Percentiles rank a stretch among this genome's conserved stretches.
Conservation (phyloP, 2,329 filamentous ascomycete species). For the Colletotrichum higginsianum region DNA sequence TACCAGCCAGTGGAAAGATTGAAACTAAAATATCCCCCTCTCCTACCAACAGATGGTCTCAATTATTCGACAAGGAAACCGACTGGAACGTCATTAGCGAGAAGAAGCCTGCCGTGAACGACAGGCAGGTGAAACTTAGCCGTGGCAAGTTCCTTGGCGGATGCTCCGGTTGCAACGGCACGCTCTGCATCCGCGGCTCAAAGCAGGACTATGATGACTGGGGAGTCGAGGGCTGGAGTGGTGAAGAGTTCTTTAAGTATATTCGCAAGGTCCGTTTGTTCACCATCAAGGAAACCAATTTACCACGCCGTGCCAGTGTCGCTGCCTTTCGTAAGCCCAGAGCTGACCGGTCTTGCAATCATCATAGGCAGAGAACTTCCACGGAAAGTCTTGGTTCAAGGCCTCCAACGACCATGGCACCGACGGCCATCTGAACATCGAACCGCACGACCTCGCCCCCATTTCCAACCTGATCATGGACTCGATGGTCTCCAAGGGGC, state of each 20-base stretch:
- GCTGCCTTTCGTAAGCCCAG: neutral
- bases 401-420: constrained; percentile 64
- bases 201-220: constrained; percentile 69
- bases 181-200: constrained; percentile 63
- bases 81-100: constrained; percentile 67
- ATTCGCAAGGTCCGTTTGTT: constrained; percentile 64
- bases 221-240: constrained; percentile 68
- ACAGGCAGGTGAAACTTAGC: constrained; percentile 62
- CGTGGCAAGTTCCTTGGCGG: constrained; percentile 66
- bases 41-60: constrained; percentile 17
- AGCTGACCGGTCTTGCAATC: neutral
- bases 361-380: constrained; percentile 68
- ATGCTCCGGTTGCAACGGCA: constrained; percentile 65
- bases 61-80: constrained; percentile 56
- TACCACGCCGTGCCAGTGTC: neutral
- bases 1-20: too few species aligned
- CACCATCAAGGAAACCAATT: too few species aligned
- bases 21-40: neutral
- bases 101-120: constrained; percentile 55
- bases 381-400: constrained; percentile 70
- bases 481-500: constrained; percentile 68
- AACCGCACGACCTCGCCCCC: constrained; percentile 71
- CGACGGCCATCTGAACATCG: constrained; percentile 67
- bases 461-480: constrained; percentile 70
- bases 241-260: constrained; percentile 69